A percentile compares a stretch with the other conserved stretches of the same genome.
Evolutionary conservation across 1,284 basidiomycete species (phyloP).

Genomic region (Ustilago trichophora): DNA sequence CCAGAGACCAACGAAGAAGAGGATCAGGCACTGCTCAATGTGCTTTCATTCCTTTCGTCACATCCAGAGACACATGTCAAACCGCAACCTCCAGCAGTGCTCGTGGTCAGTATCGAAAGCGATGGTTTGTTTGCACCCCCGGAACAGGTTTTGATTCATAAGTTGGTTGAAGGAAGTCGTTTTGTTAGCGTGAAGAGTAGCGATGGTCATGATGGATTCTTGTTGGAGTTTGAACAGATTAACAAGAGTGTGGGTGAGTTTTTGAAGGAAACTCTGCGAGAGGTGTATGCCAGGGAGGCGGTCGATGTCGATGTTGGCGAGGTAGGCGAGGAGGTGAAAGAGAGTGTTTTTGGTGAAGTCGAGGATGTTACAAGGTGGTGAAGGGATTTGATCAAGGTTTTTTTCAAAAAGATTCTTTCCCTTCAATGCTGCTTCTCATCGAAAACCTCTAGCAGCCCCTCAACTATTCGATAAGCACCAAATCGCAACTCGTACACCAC

Average conservation of each 20-base stretch:
- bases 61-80: not conserved
- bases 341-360: slow-evolving; percentile 59
- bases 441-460: too few relatives aligned
- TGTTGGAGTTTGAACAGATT: slow-evolving; percentile 69
- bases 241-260: slow-evolving; percentile 45
- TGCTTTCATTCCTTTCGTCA: slow-evolving; percentile 42
- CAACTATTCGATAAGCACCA: too few relatives aligned
- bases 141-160: slow-evolving; percentile 69
- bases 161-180: slow-evolving; percentile 65
- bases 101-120: slow-evolving; percentile 58
- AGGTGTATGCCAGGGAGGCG: slow-evolving; percentile 23
- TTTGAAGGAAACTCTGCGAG: slow-evolving; percentile 13
- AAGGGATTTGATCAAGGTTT: too few relatives aligned
- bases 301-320: slow-evolving; percentile 7
- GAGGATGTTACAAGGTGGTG: slow-evolving; percentile 61
- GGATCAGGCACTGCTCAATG: slow-evolving; percentile 44
- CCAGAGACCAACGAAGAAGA: slow-evolving; percentile 59
- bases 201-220: slow-evolving; percentile 96
- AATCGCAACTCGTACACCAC: too few relatives aligned
- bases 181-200: slow-evolving; percentile 74
- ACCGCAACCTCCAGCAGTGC: slow-evolving; percentile 37
- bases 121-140: slow-evolving; percentile 68
- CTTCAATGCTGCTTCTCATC: too few relatives aligned
- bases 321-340: slow-evolving; percentile 28
- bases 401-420: too few relatives aligned